These are phyloP conservation scores for Phialophora verrucosa DNA, from an alignment of 2,329 filamentous ascomycete genomes.

Conservation along the genomic window DNA sequence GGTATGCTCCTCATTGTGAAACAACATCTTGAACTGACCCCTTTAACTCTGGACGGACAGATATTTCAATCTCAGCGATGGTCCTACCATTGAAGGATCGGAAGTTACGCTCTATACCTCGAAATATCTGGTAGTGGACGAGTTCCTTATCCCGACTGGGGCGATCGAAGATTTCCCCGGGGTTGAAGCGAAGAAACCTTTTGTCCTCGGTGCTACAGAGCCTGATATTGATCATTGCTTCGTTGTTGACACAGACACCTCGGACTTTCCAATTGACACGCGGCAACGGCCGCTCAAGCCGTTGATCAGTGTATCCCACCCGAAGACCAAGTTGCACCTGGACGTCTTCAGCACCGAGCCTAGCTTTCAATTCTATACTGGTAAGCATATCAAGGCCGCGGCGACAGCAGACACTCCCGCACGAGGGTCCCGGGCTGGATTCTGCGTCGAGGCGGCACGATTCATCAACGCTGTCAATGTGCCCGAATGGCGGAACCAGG, in stretches of 20 bases:
- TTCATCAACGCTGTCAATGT: slow-evolving; percentile 89
- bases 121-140: slow-evolving; percentile 75
- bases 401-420: slow-evolving; percentile 64
- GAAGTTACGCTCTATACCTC: slow-evolving; percentile 63
- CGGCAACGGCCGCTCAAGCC: slow-evolving; percentile 66
- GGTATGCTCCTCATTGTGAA: slow-evolving; percentile 59
- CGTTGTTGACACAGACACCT: slow-evolving; percentile 70
- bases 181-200: slow-evolving; percentile 68
- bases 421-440: slow-evolving; percentile 72
- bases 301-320: slow-evolving; percentile 75
- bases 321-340: slow-evolving; percentile 75
- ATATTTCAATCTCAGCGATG: slow-evolving; percentile 70
- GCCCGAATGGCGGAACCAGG: slow-evolving; percentile 77
- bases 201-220: slow-evolving; percentile 71
- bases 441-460: slow-evolving; percentile 90
- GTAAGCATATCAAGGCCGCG: slow-evolving; percentile 80
- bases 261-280: slow-evolving; percentile 68
- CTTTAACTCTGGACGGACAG: slow-evolving; percentile 45
- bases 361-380: slow-evolving; percentile 96
- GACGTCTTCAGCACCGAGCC: slow-evolving; percentile 92
- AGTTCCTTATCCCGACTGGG: slow-evolving; percentile 73
- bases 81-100: slow-evolving; percentile 66
- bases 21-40: slow-evolving; percentile 4
- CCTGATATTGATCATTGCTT: slow-evolving; percentile 93
- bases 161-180: slow-evolving; percentile 68